These are phyloP conservation scores for Blumeria hordei DNA, from an alignment of 2,329 filamentous ascomycete species.

Conservation along the genomic window DNA sequence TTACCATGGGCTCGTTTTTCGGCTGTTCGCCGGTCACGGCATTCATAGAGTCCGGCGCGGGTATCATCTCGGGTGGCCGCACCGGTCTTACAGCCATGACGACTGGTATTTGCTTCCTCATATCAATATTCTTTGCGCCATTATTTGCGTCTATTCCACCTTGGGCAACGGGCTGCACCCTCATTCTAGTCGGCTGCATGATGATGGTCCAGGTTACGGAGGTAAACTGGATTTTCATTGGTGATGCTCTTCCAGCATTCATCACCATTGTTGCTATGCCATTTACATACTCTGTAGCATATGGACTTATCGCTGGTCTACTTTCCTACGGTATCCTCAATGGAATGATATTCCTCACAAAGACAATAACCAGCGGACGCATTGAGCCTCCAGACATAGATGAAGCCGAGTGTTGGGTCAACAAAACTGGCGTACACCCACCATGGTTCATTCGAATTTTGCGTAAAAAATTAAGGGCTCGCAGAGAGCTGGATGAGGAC, in stretches of 20 bases:
- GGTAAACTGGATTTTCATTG: conserved; percentile 56
- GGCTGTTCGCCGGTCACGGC: conserved; percentile 49
- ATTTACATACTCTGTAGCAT: conserved; percentile 57
- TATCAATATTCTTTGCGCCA: conserved; percentile 51
- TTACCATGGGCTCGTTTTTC: conserved; percentile 45
- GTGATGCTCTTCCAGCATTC: conserved; percentile 53
- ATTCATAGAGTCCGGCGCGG: conserved; percentile 53
- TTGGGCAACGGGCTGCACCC: conserved; percentile 52
- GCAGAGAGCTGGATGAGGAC: background rate
- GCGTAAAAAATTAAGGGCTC: conserved; percentile 9
- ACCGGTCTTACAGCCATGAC: conserved; percentile 49
- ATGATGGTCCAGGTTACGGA: conserved; percentile 55
- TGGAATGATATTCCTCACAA: conserved; percentile 24
- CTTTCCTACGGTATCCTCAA: conserved; percentile 30
- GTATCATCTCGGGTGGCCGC: conserved; percentile 50
- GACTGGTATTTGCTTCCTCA: conserved; percentile 44
- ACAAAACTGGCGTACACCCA: conserved; percentile 23
- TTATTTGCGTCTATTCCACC: conserved; percentile 56
- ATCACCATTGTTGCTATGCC: conserved; percentile 53
- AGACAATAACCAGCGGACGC: conserved; percentile 21
- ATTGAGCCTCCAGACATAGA: conserved; percentile 28
- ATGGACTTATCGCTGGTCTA: conserved; percentile 45
- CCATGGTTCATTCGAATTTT: conserved; percentile 25
- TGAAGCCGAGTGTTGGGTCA: conserved; percentile 29
- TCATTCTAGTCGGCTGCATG: conserved; percentile 50